Conservation (phyloP, 768 basidiomycete species). For the Termitomyces titanicus region DNA sequence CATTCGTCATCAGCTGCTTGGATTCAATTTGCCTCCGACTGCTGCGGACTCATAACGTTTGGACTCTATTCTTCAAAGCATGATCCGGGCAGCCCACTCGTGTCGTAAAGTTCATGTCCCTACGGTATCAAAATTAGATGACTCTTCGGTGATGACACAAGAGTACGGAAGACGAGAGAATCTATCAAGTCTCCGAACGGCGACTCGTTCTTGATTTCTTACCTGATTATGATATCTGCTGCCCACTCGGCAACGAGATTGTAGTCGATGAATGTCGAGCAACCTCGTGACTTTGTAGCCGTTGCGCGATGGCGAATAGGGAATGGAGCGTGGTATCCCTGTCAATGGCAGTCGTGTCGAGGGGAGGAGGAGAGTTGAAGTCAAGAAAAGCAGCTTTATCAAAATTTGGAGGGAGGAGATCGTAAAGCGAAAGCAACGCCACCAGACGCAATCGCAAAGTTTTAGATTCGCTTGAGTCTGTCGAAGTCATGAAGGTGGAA, state of each 20-base stretch:
- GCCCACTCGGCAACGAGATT: background rate
- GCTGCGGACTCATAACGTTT: background rate
- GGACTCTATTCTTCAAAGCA: background rate
- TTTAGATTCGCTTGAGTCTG: conserved; percentile 12
- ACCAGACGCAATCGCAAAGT: conserved; percentile 14
- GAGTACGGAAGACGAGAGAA: background rate
- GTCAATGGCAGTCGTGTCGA: conserved; percentile 13
- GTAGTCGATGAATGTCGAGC: background rate
- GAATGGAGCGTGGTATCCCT: conserved; percentile 12
- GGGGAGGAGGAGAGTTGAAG: conserved; percentile 15
- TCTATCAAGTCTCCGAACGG: background rate
- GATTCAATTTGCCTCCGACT: background rate
- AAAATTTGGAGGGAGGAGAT: conserved; percentile 16
- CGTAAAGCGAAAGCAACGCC: conserved; percentile 18
- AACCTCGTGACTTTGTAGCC: conserved; percentile 2
- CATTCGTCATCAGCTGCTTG: background rate
- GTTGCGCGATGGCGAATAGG: conserved; percentile 11
- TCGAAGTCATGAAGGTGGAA: background rate
- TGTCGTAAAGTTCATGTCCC: background rate
- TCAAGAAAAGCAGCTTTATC: conserved; percentile 15
- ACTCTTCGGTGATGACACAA: background rate
- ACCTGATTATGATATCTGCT: background rate
- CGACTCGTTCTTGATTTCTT: no score
- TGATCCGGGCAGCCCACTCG: background rate
- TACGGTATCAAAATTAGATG: background rate